Evolutionary conservation across 129 eudicot genomes (phyloP).

Genomic region (Silybum marianum): DNA sequence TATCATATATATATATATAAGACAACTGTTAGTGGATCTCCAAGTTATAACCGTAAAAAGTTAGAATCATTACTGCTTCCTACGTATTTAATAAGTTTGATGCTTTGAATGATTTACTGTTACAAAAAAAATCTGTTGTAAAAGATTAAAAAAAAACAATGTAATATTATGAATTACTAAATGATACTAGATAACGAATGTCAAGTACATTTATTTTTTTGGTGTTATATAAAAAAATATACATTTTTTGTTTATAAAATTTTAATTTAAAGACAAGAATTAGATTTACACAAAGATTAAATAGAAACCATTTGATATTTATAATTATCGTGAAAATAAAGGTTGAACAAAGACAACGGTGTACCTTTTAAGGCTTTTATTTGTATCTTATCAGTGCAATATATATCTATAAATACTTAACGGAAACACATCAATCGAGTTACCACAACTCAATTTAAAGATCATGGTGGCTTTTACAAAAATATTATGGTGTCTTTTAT

Average conservation of each 20-base stretch:
- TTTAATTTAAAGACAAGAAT: neutral
- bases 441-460: neutral
- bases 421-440: neutral
- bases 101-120: neutral
- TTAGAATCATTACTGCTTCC: neutral
- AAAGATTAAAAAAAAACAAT: neutral
- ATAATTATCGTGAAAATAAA: neutral
- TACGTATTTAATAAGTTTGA: neutral
- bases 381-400: neutral
- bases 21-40: neutral
- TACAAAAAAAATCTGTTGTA: neutral
- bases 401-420: too few species aligned
- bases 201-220: neutral
- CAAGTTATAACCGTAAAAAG: neutral
- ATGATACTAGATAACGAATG: neutral
- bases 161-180: neutral
- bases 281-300: too few species aligned
- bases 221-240: neutral
- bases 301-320: too few species aligned
- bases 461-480: neutral
- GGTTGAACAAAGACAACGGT: neutral
- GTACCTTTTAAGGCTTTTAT: neutral
- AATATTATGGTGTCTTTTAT: neutral
- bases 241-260: neutral
- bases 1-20: neutral